A percentile compares a stretch with the other conserved stretches of the same genome.
phyloP scores from a whole-genome alignment of 1,284 basidiomycete genomes.

The Cryptococcus sp. region DNA sequence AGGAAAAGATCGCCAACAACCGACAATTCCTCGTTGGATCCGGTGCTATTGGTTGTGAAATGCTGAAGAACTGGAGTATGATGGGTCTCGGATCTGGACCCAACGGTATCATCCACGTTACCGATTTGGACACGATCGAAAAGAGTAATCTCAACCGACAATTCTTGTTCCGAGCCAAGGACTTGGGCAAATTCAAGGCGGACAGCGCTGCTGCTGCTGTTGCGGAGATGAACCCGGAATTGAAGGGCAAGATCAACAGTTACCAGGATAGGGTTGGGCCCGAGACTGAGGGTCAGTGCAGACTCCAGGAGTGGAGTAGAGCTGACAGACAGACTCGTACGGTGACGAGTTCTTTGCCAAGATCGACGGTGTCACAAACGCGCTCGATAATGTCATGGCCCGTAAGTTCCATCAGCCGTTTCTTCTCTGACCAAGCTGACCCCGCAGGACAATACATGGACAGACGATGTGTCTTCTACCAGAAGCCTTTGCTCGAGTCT shows the following conservation, averaged over 20 bases:
- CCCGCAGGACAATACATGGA: slow-evolving; percentile 95
- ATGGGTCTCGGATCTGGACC: slow-evolving; percentile 87
- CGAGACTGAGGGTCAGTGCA: slow-evolving; percentile 76
- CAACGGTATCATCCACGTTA: slow-evolving; percentile 83
- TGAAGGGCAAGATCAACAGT: slow-evolving; percentile 80
- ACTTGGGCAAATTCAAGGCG: slow-evolving; percentile 96
- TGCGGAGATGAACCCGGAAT: slow-evolving; percentile 91
- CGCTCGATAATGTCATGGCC: slow-evolving; percentile 95
- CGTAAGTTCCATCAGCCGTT: slow-evolving; percentile 56
- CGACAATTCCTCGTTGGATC: slow-evolving; percentile 96
- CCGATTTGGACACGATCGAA: slow-evolving; percentile 98
- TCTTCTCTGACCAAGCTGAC: not conserved
- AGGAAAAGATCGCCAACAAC: slow-evolving; percentile 84
- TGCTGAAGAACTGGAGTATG: slow-evolving; percentile 99
- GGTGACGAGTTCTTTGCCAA: slow-evolving; percentile 81
- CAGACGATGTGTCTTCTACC: slow-evolving; percentile 94
- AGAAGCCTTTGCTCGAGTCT: slow-evolving; percentile 94
- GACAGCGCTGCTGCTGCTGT: slow-evolving; percentile 92
- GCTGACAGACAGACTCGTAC: slow-evolving; percentile 64
- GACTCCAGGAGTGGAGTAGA: not conserved
- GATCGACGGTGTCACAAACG: slow-evolving; percentile 97
- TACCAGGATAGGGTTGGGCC: slow-evolving; percentile 93
- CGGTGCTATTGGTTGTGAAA: slow-evolving; percentile 98
- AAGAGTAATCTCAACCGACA: slow-evolving; percentile 98
- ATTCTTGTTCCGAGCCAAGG: slow-evolving; percentile 96